Base-by-base conservation (phyloP, 148 eudicot species). In the Cornus controversa region DNA sequence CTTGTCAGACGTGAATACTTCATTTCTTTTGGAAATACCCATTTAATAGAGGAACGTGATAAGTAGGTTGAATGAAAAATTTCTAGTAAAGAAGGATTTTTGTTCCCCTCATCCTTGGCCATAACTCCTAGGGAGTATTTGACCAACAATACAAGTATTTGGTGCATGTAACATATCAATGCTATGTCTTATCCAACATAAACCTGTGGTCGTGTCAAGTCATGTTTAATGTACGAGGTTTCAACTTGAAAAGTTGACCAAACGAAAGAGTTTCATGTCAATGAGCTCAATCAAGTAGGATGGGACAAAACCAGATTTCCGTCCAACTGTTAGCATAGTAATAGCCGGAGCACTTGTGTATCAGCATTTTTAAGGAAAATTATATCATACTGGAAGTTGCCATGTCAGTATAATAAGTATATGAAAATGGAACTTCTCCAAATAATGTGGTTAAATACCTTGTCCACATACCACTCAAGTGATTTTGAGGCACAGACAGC, bases 401-500 rank as follows among this genome's bases (percentile, higher is more conserved):
- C n/a, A n/a, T n/a, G n/a, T n/a, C n/a, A n/a, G n/a, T n/a, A n/a
- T n/a, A n/a, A 27, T 29, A 53, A 53, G 20, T 3, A 47, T 6
- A 18, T 26, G 8, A 20, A 27, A 29, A 29, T 10, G 4, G 8
- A 72, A 53, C 11, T 27, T 53, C 64, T 73, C 26, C 53, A 62
- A 20, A 1, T 34, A n/a, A 40, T 23, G 3, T 23, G 31, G 24
- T 63, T 29, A 27, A 0, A 4, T 37, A 63, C 69, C 54, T 36
- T 63, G 40, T 63, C 63, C 34, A 11, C 22, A 60, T 13, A 74
- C 54, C 50, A 5, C 26, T 63, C 0, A 24, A 3, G 36, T 63
- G 77, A 74, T 25, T 58, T 77, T 37, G 63, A 83, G 82, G 67
- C 66, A 63, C 29, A 74, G 70, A 64, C 73, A 72, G 73, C 72